Percentiles rank a stretch among this genome's conserved stretches.
These are phyloP conservation scores for Rubia balearica DNA, from an alignment of 305 asterid genomes.

Conservation along the genomic window DNA sequence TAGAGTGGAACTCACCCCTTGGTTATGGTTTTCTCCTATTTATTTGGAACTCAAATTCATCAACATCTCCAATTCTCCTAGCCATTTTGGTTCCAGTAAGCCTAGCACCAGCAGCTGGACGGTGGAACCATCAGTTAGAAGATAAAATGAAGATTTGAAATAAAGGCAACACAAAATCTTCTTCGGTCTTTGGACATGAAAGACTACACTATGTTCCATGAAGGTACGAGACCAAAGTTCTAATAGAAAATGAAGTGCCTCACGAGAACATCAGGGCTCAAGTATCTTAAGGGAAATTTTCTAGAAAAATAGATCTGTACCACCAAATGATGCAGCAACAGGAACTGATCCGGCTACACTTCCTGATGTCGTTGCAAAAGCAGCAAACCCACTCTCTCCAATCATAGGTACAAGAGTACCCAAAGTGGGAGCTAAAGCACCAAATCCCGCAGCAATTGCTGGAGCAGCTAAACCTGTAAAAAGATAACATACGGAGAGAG, in stretches of 20 bases:
- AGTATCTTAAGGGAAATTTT: background rate
- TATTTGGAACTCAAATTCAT: conserved; percentile 89
- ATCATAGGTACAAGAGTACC: conserved; percentile 84
- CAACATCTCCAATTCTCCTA: conserved; percentile 88
- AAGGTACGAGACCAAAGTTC: conserved; percentile 10
- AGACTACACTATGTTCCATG: background rate
- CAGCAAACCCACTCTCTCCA: conserved; percentile 94
- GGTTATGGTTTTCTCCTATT: conserved; percentile 82
- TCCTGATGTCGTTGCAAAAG: conserved; percentile 94
- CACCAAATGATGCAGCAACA: conserved; percentile 97
- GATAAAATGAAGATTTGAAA: background rate
- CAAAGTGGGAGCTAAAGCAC: conserved; percentile 91
- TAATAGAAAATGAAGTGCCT: conserved; percentile 3
- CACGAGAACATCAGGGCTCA: conserved; percentile 14
- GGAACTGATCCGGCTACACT: conserved; percentile 97
- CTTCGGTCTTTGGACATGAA: background rate
- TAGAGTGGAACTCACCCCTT: conserved; percentile 60
- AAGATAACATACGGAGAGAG: conserved; percentile 12
- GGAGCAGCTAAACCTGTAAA: conserved; percentile 95
- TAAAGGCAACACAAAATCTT: background rate
- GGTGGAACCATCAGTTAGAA: conserved; percentile 19
- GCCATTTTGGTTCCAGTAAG: conserved; percentile 96
- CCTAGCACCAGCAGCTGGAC: conserved; percentile 99
- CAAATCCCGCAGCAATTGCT: conserved; percentile 89
- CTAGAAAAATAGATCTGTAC: conserved; percentile 28